Evolutionary conservation across 176 grass and related monocot genomes (phyloP).

Genomic region (Hsuehochloa calcarea): DNA sequence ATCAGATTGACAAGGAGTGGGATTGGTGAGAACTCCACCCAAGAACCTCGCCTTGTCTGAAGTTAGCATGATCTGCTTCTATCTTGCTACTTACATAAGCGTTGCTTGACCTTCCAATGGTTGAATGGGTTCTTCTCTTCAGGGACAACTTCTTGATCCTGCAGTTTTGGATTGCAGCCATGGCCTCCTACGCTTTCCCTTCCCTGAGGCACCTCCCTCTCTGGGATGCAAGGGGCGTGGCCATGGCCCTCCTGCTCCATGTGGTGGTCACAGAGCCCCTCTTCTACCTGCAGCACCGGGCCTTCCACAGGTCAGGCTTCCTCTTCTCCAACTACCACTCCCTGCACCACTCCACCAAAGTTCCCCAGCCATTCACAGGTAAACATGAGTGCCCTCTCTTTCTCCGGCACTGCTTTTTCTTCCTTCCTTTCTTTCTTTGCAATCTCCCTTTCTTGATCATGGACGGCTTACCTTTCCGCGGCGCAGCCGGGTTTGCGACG

Average conservation of each 20-base stretch:
- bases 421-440: background rate
- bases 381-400: background rate
- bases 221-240: constrained; percentile 43
- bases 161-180: constrained; percentile 40
- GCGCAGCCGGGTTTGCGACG: constrained; percentile 53
- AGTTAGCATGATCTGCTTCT: background rate
- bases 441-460: background rate
- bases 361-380: constrained; percentile 58
- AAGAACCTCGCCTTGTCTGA: background rate
- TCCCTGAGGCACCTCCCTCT: constrained; percentile 40
- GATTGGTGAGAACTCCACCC: constrained; percentile 44
- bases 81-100: background rate
- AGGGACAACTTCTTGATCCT: constrained; percentile 79
- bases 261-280: constrained; percentile 48
- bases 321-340: constrained; percentile 54
- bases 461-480: background rate
- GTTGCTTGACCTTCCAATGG: background rate
- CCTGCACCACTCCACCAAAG: constrained; percentile 51
- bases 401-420: background rate
- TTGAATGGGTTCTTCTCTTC: background rate
- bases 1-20: constrained; percentile 65
- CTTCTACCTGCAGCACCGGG: constrained; percentile 52
- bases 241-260: constrained; percentile 45
- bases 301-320: constrained; percentile 27
- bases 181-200: constrained; percentile 42